These are phyloP conservation scores for Zoysia matrella DNA, from an alignment of 202 grass and related monocot species.

Conservation along the genomic window DNA sequence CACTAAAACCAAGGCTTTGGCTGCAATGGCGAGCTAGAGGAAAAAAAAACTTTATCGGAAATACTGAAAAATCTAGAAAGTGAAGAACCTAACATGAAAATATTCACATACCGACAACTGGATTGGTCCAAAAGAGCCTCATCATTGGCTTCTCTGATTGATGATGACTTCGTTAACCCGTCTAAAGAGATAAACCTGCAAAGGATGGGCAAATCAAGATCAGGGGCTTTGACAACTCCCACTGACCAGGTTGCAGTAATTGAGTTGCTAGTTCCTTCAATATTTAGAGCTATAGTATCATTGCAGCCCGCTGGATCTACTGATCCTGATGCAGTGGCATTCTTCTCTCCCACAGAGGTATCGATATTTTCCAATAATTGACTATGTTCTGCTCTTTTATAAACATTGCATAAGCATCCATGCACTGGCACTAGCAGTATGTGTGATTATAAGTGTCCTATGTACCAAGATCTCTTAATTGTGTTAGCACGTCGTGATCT, in stretches of 20 bases:
- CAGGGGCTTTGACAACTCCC: constrained; percentile 34
- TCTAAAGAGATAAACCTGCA: constrained; percentile 67
- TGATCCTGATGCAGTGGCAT: constrained; percentile 83
- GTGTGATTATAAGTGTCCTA: background rate
- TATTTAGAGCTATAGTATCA: constrained; percentile 95
- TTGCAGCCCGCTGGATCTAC: constrained; percentile 91
- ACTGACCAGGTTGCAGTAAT: constrained; percentile 78
- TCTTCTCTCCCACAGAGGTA: constrained; percentile 97
- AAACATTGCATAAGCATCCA: constrained; percentile 22
- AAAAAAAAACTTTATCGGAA: constrained; percentile 63
- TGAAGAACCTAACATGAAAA: constrained; percentile 68
- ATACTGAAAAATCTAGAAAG: constrained; percentile 78
- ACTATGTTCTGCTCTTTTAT: constrained; percentile 24
- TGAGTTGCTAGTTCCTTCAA: constrained; percentile 80
- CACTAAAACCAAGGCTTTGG: constrained; percentile 51
- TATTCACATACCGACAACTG: constrained; percentile 78
- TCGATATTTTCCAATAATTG: constrained; percentile 28
- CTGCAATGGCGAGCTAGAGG: constrained; percentile 53
- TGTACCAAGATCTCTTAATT: constrained; percentile 1
- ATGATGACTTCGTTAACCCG: constrained; percentile 70
- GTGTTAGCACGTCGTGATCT: constrained; percentile 14
- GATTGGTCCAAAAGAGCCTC: constrained; percentile 96
- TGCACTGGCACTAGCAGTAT: constrained; percentile 10
- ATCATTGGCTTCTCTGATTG: constrained; percentile 59
- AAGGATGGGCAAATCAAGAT: constrained; percentile 58